A percentile compares a stretch with the other conserved stretches of the same genome.
Evolutionary conservation across 2,329 filamentous ascomycete genomes (phyloP).

Genomic region (Fusarium proliferatum): DNA sequence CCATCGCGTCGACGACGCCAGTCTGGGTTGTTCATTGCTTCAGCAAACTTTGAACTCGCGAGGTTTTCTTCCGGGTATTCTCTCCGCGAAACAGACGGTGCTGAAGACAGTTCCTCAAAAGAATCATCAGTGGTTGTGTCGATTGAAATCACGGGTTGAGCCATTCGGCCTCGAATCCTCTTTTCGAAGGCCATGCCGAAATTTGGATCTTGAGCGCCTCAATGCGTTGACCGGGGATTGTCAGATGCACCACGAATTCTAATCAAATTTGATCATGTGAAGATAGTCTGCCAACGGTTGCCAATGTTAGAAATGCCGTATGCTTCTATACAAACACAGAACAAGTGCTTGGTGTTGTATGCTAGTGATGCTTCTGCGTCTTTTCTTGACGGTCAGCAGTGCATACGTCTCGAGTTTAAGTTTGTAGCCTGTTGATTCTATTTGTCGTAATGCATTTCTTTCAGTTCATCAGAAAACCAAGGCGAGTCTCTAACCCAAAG

Average conservation of each 20-base stretch:
- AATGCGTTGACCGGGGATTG: background rate
- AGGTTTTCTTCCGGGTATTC: slow-evolving; percentile 36
- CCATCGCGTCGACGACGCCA: slow-evolving; percentile 47
- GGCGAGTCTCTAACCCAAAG: background rate
- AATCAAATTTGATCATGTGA: background rate
- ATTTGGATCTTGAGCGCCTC: background rate
- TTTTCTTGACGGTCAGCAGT: background rate
- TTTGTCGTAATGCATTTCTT: background rate
- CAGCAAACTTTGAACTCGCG: slow-evolving; percentile 39
- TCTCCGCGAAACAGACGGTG: slow-evolving; percentile 1
- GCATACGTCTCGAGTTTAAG: background rate
- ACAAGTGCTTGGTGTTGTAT: background rate
- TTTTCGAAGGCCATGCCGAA: slow-evolving; percentile 22
- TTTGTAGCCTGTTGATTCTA: background rate
- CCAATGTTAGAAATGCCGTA: background rate
- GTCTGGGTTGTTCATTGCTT: slow-evolving; percentile 52
- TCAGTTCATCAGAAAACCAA: background rate
- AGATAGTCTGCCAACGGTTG: background rate
- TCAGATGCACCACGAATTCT: background rate
- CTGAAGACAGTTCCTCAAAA: slow-evolving; percentile 21
- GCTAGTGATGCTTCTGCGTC: background rate
- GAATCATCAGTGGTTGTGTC: slow-evolving; percentile 18
- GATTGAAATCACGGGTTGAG: slow-evolving; percentile 3
- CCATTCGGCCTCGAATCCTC: slow-evolving; percentile 7
- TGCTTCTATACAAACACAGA: background rate